Evolutionary conservation across 176 grass and related monocot species (phyloP), one percentile per base, ranked within the genome.

Genomic region (Zea mays): DNA sequence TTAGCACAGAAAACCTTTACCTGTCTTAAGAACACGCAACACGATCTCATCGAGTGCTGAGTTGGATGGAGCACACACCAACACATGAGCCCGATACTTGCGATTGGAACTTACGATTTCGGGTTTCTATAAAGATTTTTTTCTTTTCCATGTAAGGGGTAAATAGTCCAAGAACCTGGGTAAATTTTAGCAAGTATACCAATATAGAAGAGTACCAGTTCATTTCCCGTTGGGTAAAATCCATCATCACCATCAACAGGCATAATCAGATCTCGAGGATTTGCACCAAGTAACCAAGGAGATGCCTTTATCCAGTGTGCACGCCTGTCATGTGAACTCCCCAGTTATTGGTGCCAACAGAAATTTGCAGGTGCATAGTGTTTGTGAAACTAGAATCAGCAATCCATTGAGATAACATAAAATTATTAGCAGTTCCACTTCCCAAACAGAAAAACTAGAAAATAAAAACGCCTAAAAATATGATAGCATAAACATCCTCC

Each of bases 1-100:
- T 68, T 73, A 43, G 51, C 15, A 74, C 52, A 9, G 14, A 88
- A 81, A 70, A 68, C 16, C n/a, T 75, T 74, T 71, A 94, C 95
- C 95, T 88, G 91, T 69, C 44, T 81, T 83, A 84, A 98, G 83
- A 84, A 98, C 89, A 68, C 95, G 91, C 48, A 94, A 80, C 34
- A 98, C 95, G 66, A 98, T 94, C 82, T 94, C 95, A 90, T 98
- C 95, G 70, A 98, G 95, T 72, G 95, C 95, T 72, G 95, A 92
- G 73, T 94, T 94, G 47, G 95, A 98, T 73, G 95, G 95, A 85
- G 91, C 95, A 80, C 95, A 97, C 73, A 97, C 95, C 86, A 97
- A 92, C 46, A 94, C 91, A 72, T 90, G 95, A 36, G 91, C 95
- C 71, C 95, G 86, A 84, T 97, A 94, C 66, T 97, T 98, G 49